Base-by-base conservation (phyloP, 2,329 filamentous ascomycete genomes). In the Ophiostoma himal-ulmi region DNA sequence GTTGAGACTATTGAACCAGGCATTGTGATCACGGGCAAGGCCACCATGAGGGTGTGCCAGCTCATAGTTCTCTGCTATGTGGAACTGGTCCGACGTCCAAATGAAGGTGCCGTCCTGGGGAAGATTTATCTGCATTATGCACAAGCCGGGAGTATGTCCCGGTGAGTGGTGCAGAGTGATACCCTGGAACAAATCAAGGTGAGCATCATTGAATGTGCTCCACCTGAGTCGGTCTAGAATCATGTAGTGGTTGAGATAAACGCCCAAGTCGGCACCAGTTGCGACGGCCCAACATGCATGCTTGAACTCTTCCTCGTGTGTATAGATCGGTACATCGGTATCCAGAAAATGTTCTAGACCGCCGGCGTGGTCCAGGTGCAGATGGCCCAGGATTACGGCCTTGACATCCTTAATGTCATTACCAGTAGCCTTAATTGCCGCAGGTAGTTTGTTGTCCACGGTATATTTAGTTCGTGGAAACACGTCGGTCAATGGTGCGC, bases 51-150 rank as follows among this genome's bases (percentile, higher is more conserved):
- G 70, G 22, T 71, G 70, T 5, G 37, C 64, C 37, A 71, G 68
- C 30, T 71, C 70, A 48, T 69, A 71, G 68, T 71, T 71, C 64
- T 71, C 70, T 0, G 68, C 26, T 10, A 71, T 69, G 62, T 71
- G 70, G 39, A 71, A 71, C 68, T 71, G 70, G 39, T 71, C 70
- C 10, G 70, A 69, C 8, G 64, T 69, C 70, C 70, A 71, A 64
- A 71, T 71, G 10, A 69, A 71, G 0, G 70, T 69, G 52, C 70
- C 68, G 52, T 71, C 68, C 30, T 57, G 64, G 13, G 68, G 44
- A 20, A 71, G 68, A 13, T 71, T 71, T 8, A 71, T 64, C 67
- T 71, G 70, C 70, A 71, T 71, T n/a, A 71, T 71, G 30, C 30
- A 44, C 20, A 69, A 52, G 30, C 70, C 70, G 6, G 70, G 70